These are phyloP conservation scores for Populus euphratica DNA, from an alignment of 345 rosid genomes.

Conservation along the genomic window DNA sequence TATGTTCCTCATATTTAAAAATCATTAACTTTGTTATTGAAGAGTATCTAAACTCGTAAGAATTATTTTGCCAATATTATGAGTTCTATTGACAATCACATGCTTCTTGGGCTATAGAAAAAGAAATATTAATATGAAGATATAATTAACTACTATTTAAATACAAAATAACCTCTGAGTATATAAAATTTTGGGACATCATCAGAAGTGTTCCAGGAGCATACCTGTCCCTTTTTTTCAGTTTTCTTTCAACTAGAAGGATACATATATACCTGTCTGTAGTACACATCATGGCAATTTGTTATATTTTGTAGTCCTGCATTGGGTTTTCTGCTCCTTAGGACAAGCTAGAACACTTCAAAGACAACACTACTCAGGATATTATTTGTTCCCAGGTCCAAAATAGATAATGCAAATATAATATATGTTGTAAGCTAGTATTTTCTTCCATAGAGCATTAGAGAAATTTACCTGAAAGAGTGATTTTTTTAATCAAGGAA, in stretches of 20 bases:
- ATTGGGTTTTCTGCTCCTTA: conserved; percentile 46
- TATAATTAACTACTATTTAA: too few species aligned
- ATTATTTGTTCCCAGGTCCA: conserved; percentile 52
- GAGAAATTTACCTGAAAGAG: conserved; percentile 6
- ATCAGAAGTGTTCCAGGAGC: not conserved
- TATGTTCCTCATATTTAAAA: too few species aligned
- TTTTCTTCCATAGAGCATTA: conserved; percentile 2
- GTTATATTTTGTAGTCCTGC: conserved; percentile 38
- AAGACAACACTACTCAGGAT: conserved; percentile 41
- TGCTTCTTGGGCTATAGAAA: too few species aligned
- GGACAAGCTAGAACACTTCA: conserved; percentile 40
- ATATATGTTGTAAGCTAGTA: not conserved
- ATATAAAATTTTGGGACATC: too few species aligned
- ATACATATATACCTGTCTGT: not conserved
- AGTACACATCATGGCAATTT: not conserved
- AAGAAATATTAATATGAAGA: too few species aligned
- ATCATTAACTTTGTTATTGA: too few species aligned
- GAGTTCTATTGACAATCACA: too few species aligned
- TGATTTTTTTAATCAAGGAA: conserved; percentile 25
- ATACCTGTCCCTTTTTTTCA: not conserved
- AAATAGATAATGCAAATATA: not conserved
- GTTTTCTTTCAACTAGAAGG: too few species aligned
- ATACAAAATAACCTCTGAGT: too few species aligned
- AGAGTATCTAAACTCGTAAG: too few species aligned
- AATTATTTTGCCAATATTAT: too few species aligned